Conservation (phyloP, 176 grass and related monocot genomes). For the Stipa capillata region DNA sequence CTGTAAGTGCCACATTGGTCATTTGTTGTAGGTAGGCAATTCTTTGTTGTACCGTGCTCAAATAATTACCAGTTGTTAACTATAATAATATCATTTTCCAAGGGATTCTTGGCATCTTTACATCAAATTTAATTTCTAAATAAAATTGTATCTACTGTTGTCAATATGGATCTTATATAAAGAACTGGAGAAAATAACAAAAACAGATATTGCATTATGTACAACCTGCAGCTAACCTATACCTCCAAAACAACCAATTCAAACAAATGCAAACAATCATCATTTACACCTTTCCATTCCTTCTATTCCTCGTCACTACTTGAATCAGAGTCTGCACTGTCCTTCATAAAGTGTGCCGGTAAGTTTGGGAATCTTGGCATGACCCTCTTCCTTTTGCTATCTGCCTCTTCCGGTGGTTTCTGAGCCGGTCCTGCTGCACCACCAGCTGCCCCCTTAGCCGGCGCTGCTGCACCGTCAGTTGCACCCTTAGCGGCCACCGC, state of each 20-base stretch:
- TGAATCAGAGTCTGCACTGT: conserved; percentile 70
- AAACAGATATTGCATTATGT: conserved; percentile 42
- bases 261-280: conserved; percentile 58
- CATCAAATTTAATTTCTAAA: conserved; percentile 11
- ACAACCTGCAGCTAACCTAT: conserved; percentile 54
- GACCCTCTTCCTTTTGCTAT: conserved; percentile 55
- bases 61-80: not conserved
- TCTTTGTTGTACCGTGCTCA: conserved; percentile 30
- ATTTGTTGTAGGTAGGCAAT: conserved; percentile 32
- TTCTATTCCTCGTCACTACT: conserved; percentile 79
- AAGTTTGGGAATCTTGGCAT: conserved; percentile 87
- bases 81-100: not conserved
- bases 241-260: conserved; percentile 48
- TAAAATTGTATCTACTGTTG: not conserved
- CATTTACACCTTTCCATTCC: conserved; percentile 18
- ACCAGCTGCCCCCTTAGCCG: conserved; percentile 19
- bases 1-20: conserved; percentile 21
- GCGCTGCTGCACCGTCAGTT: not conserved
- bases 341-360: conserved; percentile 83
- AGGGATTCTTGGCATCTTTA: not conserved
- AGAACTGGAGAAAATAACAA: conserved; percentile 25
- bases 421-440: conserved; percentile 18
- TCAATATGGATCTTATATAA: not conserved
- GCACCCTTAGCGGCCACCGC: not conserved
- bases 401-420: conserved; percentile 33